Evolutionary conservation across 164 flowering plant species (phyloP), one percentile per base, ranked within the genome.

Genomic region (Berberis vulgaris): DNA sequence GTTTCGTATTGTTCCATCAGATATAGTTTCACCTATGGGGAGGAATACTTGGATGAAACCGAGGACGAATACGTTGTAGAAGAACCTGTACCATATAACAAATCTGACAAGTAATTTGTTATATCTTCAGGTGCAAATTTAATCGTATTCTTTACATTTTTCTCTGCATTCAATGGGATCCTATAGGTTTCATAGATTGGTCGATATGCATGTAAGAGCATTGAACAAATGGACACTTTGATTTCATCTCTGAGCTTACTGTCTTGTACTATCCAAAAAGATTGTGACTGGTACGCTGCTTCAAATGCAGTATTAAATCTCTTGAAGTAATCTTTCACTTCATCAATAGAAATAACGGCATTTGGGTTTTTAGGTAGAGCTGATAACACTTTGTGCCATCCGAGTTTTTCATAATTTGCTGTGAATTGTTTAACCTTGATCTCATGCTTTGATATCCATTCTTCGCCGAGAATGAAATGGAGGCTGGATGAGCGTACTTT

Each of bases 41-140:
- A 8, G 42, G 26, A 26, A 26, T 26, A 26, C 26, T 26, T 26
- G 11, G 42, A 41, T 47, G 9, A 75, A 54, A 60, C 44, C 60
- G 8, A 61, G 60, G 54, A 26, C 0, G 75, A 7, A 38, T 72
- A 65, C 6, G 72, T 47, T 1, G 74, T 67, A 2, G 74, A 65
- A 12, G 45, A 71, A 3, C 62, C 77, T 12, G 54, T 65, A 13
- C 86, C 88, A 41, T 57, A 45, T 46, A 90, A 84, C 66, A 93
- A 59, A 69, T 82, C 97, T 13, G 90, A 86, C 63, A 90, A 61
- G 77, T 82, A 80, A 69, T 84, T 89, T 5, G 67, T 83, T 73
- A 93, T 42, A 75, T 89, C 91, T 6, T 85, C 90, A 6, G 96
- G 94, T 61, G 85, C 64, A 68, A 71, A 85, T 69, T 73, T 81